Base-by-base conservation (phyloP, 345 rosid species). In the Syzygium aqueum region DNA sequence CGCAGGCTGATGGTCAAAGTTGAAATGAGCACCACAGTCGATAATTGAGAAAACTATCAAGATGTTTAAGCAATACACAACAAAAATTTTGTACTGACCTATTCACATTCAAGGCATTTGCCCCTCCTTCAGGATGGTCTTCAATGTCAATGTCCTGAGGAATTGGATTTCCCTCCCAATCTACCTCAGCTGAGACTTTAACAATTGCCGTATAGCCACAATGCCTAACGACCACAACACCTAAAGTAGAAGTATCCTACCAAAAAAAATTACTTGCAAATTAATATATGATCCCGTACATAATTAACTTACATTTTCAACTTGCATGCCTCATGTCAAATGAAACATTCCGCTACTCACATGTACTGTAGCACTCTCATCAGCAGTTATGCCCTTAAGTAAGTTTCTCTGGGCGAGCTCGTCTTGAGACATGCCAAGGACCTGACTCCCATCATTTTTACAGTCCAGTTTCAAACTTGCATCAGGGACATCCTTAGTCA, bases 121-220 rank as follows among this genome's bases (percentile, higher is more conserved):
- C 97, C 51, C 99, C 99, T 88, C 99, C 99, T 89, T 96, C 99
- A 27, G 95, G 95, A 91, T 95, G 99, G 89, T 96, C 99, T 90
- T 94, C 95, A 25, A 96, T 93, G 87, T 95, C 95, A 50, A 95
- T 90, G 85, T 96, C 97, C 88, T 91, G 95, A 67, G 93, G 91
- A 87, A 91, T 89, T 77, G 56, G 84, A 57, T 87, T 89, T 73
- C 91, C 95, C 85, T 91, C 92, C 95, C 93, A 93, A 67, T 92
- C 91, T 87, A 87, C 91, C 85, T 95, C 93, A 23, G 91, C 89
- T 73, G 91, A 88, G 91, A 95, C 98, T 92, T 94, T 95, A 84
- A 95, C 97, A 89, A 93, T 90, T 61, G 99, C 98, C 77, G 92
- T 94, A 87, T 90, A 94, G 84, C 99, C 98, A 93, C 98, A 96